Conservation (phyloP, 1,284 basidiomycete genomes). For the Singerocomus inundabilis region DNA sequence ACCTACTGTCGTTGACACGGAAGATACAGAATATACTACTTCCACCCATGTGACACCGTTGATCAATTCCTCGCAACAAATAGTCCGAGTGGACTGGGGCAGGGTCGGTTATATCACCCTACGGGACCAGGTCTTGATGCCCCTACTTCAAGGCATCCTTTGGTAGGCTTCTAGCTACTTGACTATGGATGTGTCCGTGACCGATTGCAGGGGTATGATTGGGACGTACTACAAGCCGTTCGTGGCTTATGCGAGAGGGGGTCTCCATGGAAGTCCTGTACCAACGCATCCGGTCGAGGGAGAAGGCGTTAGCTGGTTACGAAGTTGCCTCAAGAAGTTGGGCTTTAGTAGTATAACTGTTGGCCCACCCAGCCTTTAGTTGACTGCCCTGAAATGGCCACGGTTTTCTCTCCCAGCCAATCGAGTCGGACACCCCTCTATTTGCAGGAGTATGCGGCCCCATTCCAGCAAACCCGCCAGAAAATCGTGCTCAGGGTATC, state of each 20-base stretch:
- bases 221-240: slow-evolving; percentile 36
- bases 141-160: slow-evolving; percentile 66
- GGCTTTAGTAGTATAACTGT: slow-evolving; percentile 32
- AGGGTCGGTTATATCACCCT: slow-evolving; percentile 60
- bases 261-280: slow-evolving; percentile 16
- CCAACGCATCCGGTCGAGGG: slow-evolving; percentile 38
- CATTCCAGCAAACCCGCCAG: background rate
- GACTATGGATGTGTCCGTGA: slow-evolving; percentile 2
- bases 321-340: slow-evolving; percentile 39
- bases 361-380: slow-evolving; percentile 29
- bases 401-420: background rate
- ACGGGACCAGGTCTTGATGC: slow-evolving; percentile 67
- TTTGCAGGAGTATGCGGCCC: too few species aligned
- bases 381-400: background rate
- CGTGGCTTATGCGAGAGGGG: slow-evolving; percentile 27
- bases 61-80: slow-evolving; percentile 29
- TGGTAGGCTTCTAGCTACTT: slow-evolving; percentile 44
- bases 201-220: slow-evolving; percentile 33
- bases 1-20: slow-evolving; percentile 9
- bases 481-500: background rate
- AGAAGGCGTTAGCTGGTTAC: slow-evolving; percentile 43
- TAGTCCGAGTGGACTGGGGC: slow-evolving; percentile 56
- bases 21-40: slow-evolving; percentile 17
- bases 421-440: too few species aligned
- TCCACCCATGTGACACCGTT: slow-evolving; percentile 23